These are phyloP conservation scores for Diaporthe sp. DNA, from an alignment of 2,329 filamentous ascomycete genomes.

Conservation along the genomic window DNA sequence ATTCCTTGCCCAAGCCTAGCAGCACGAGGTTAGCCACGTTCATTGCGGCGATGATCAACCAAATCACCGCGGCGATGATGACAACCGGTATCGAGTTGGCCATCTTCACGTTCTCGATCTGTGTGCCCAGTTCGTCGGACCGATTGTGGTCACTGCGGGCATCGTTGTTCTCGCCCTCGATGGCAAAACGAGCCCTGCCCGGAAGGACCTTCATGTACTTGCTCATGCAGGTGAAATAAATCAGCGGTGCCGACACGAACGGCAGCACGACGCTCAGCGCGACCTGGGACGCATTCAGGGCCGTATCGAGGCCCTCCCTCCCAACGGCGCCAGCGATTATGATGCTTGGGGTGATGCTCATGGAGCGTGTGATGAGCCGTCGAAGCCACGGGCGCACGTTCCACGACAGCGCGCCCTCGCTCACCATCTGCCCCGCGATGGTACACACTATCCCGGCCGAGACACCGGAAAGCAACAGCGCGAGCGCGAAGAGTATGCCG, in stretches of 20 bases:
- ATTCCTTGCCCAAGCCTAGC: conserved; percentile 54
- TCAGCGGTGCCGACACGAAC: conserved; percentile 84
- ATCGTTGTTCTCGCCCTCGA: conserved; percentile 41
- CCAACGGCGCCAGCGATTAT: conserved; percentile 87
- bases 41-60: conserved; percentile 76
- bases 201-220: conserved; percentile 82
- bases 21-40: conserved; percentile 75
- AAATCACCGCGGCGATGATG: conserved; percentile 55
- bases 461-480: conserved; percentile 82
- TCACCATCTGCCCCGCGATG: conserved; percentile 90
- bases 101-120: conserved; percentile 67
- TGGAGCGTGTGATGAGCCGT: conserved; percentile 80
- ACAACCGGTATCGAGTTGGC: conserved; percentile 77
- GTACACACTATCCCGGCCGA: conserved; percentile 90
- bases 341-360: conserved; percentile 86
- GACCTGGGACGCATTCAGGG: conserved; percentile 83
- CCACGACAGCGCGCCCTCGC: conserved; percentile 85
- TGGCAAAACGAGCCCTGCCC: conserved; percentile 53
- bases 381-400: conserved; percentile 81
- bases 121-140: conserved; percentile 68
- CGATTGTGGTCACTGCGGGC: conserved; percentile 50
- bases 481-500: conserved; percentile 86
- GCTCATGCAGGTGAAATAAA: conserved; percentile 85
- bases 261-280: conserved; percentile 83
- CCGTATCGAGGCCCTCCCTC: conserved; percentile 75